These are phyloP conservation scores for Leptodontidium sp. DNA, from an alignment of 2,329 filamentous ascomycete species.

Conservation along the genomic window DNA sequence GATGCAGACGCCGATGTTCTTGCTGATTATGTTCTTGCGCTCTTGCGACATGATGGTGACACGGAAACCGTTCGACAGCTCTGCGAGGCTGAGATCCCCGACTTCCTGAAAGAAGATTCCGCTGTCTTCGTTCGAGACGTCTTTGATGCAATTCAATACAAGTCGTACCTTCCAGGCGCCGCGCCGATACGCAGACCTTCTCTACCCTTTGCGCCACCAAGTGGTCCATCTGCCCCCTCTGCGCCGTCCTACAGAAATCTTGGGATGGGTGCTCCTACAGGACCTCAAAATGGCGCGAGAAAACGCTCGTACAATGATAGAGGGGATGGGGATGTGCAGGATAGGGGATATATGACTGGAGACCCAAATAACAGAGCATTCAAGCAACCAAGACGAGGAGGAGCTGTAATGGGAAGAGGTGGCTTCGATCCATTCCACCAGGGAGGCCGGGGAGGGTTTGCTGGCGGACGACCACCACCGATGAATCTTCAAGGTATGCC, in stretches of 20 bases:
- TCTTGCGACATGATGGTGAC: slow-evolving; percentile 75
- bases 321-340: slow-evolving; percentile 52
- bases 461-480: slow-evolving; percentile 32
- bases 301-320: slow-evolving; percentile 67
- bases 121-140: slow-evolving; percentile 74
- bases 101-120: slow-evolving; percentile 76
- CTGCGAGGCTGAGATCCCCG: slow-evolving; percentile 75
- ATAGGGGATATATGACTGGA: slow-evolving; percentile 45
- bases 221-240: slow-evolving; percentile 41
- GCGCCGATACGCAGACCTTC: slow-evolving; percentile 46
- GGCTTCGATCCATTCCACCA: slow-evolving; percentile 47
- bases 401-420: slow-evolving; percentile 47
- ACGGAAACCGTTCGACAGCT: slow-evolving; percentile 69
- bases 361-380: slow-evolving; percentile 54
- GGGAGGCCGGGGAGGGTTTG: slow-evolving; percentile 42
- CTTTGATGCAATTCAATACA: slow-evolving; percentile 69
- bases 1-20: slow-evolving; percentile 84
- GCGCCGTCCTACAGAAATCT: slow-evolving; percentile 37
- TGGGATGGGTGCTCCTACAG: slow-evolving; percentile 37
- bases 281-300: slow-evolving; percentile 44
- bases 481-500: slow-evolving; percentile 36
- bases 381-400: slow-evolving; percentile 69
- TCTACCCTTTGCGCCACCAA: slow-evolving; percentile 41
- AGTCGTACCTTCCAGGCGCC: slow-evolving; percentile 66
- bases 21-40: slow-evolving; percentile 83